A percentile compares a stretch with the other conserved stretches of the same genome.
Evolutionary conservation across 345 rosid species (phyloP).

Genomic region (Boechera stricta): DNA sequence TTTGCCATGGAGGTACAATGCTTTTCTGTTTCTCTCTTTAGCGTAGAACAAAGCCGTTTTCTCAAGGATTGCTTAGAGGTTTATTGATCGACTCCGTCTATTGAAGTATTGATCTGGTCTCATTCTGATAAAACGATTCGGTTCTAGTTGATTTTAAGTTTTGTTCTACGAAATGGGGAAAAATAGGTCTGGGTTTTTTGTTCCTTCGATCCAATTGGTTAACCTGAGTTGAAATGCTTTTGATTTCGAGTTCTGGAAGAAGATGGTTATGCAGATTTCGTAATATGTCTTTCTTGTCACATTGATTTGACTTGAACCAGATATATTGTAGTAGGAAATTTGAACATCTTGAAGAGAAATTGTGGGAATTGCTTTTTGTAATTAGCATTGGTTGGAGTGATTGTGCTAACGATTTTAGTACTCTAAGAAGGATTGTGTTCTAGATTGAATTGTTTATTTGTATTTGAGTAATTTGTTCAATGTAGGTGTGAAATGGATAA

Average conservation of each 20-base stretch:
- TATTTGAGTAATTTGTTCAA: background rate
- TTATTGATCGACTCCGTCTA: constrained; percentile 14
- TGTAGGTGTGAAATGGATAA: constrained; percentile 89
- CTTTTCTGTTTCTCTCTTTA: background rate
- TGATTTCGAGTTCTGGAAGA: background rate
- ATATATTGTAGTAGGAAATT: background rate
- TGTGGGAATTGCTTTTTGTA: background rate
- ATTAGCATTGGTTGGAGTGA: background rate
- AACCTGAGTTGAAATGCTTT: constrained; percentile 4
- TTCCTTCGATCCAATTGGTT: constrained; percentile 1
- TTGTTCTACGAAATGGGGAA: background rate
- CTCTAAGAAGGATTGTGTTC: constrained; percentile 7
- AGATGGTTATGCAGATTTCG: background rate
- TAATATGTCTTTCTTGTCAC: background rate
- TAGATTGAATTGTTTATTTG: background rate
- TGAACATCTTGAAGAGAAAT: background rate
- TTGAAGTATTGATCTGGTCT: background rate
- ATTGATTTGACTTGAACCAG: constrained; percentile 10
- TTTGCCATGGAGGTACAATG: constrained; percentile 86
- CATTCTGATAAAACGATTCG: too few species aligned
- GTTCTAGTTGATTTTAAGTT: background rate
- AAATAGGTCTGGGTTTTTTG: background rate
- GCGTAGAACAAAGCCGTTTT: background rate
- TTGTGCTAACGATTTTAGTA: background rate
- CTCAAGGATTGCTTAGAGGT: background rate